Evolutionary conservation across 352 stramenopile genomes (phyloP).

Genomic region (Phytophthora pistaciae): DNA sequence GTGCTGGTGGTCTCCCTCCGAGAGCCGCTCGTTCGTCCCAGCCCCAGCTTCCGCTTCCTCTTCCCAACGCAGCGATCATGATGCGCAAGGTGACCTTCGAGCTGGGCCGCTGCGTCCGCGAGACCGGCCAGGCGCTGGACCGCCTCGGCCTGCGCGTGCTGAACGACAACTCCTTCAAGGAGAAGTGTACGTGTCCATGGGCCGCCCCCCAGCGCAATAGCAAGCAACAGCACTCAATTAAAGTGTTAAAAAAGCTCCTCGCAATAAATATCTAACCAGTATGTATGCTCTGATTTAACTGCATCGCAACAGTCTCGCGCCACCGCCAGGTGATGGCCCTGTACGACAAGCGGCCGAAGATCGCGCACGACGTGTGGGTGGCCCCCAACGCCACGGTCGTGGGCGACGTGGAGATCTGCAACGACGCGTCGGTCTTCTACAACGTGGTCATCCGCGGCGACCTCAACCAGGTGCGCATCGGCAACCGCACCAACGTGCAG

Average conservation of each 20-base stretch:
- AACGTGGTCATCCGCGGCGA: constrained; percentile 96
- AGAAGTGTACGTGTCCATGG: constrained; percentile 78
- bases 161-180: constrained; percentile 88
- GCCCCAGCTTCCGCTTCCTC: constrained; percentile 25
- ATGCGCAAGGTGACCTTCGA: constrained; percentile 92
- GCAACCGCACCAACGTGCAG: constrained; percentile 97
- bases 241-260: no score
- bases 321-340: constrained; percentile 95
- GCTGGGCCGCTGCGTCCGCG: constrained; percentile 93
- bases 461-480: constrained; percentile 94
- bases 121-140: constrained; percentile 97
- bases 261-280: no score
- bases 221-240: no score
- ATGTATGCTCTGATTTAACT: no score
- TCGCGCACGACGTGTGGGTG: constrained; percentile 94
- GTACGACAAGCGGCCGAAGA: constrained; percentile 92
- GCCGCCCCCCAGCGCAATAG: no score
- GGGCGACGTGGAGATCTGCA: constrained; percentile 95
- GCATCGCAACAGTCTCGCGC: constrained; percentile 89
- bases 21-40: constrained; percentile 25
- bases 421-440: constrained; percentile 97
- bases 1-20: constrained; percentile 43
- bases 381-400: constrained; percentile 97
- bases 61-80: constrained; percentile 56
- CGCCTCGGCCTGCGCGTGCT: constrained; percentile 92